These are phyloP conservation scores for Wickerhamomyces tratensis DNA, from an alignment of 805 yeast genomes.

Conservation along the genomic window DNA sequence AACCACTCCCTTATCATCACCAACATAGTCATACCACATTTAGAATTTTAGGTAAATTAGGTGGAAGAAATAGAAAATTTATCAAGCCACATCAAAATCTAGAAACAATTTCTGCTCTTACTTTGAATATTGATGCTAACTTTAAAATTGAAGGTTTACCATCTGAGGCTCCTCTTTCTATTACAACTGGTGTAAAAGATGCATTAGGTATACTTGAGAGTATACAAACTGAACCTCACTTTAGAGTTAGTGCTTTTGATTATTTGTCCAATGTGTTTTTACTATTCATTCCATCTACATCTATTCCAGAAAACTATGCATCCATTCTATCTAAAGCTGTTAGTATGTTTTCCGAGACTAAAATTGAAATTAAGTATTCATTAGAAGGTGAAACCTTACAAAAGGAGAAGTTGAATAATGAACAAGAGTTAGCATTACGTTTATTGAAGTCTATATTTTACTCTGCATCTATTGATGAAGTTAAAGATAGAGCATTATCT, in stretches of 20 bases:
- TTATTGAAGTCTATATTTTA: slow-evolving; percentile 65
- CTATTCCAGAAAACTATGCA: slow-evolving; percentile 30
- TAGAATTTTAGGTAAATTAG: slow-evolving; percentile 86
- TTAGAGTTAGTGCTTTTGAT: slow-evolving; percentile 68
- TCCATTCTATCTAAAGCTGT: slow-evolving; percentile 41
- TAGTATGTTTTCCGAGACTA: slow-evolving; percentile 27
- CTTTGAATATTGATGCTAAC: slow-evolving; percentile 61
- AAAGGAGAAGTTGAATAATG: slow-evolving; percentile 43
- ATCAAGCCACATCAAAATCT: slow-evolving; percentile 68
- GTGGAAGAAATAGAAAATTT: slow-evolving; percentile 89
- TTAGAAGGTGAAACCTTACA: slow-evolving; percentile 31
- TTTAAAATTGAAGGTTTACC: slow-evolving; percentile 64
- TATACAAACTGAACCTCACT: slow-evolving; percentile 43
- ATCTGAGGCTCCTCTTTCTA: slow-evolving; percentile 55
- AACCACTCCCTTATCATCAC: slow-evolving; percentile 90
- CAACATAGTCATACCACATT: slow-evolving; percentile 93
- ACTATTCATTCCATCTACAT: slow-evolving; percentile 43
- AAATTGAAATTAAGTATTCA: slow-evolving; percentile 19
- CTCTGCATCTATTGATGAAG: slow-evolving; percentile 66
- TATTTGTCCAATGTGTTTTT: slow-evolving; percentile 59
- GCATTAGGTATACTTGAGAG: slow-evolving; percentile 73
- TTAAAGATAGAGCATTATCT: slow-evolving; percentile 53
- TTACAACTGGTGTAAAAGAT: slow-evolving; percentile 75
- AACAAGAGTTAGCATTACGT: slow-evolving; percentile 55
- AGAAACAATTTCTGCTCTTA: slow-evolving; percentile 38